Evolutionary conservation across 164 flowering plant genomes (phyloP).

Genomic region (Magnolia sinica): DNA sequence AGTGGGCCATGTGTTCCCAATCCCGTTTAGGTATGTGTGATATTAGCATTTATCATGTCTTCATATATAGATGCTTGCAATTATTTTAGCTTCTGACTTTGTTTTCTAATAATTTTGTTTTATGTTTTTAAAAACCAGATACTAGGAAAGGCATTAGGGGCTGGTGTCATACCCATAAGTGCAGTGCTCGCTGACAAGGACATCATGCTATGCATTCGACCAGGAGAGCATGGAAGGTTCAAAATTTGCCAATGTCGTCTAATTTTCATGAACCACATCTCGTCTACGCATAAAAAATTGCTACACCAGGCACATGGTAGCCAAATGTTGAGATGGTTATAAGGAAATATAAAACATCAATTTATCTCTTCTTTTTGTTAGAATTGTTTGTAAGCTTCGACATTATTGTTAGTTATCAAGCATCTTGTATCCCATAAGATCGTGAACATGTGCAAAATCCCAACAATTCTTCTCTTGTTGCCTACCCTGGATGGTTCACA

Average conservation of each 20-base stretch:
- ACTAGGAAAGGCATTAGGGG: constrained; percentile 94
- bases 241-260: background rate
- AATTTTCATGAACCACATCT: background rate
- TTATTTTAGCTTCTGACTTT: background rate
- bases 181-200: constrained; percentile 96
- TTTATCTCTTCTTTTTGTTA: background rate
- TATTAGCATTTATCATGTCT: background rate
- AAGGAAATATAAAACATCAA: background rate
- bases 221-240: constrained; percentile 99
- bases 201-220: constrained; percentile 83
- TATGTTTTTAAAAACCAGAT: constrained; percentile 39
- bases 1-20: background rate
- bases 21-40: background rate
- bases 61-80: background rate
- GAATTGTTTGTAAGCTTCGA: background rate
- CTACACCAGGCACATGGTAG: too few relatives aligned
- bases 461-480: too few relatives aligned
- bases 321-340: background rate
- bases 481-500: too few relatives aligned
- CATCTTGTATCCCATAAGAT: background rate
- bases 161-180: constrained; percentile 93
- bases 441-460: background rate
- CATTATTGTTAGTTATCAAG: background rate
- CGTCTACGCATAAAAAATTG: background rate
- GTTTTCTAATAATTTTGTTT: constrained; percentile 3